Conservation (phyloP, 2,329 filamentous ascomycete species). For the Phyllosticta citribraziliensis region DNA sequence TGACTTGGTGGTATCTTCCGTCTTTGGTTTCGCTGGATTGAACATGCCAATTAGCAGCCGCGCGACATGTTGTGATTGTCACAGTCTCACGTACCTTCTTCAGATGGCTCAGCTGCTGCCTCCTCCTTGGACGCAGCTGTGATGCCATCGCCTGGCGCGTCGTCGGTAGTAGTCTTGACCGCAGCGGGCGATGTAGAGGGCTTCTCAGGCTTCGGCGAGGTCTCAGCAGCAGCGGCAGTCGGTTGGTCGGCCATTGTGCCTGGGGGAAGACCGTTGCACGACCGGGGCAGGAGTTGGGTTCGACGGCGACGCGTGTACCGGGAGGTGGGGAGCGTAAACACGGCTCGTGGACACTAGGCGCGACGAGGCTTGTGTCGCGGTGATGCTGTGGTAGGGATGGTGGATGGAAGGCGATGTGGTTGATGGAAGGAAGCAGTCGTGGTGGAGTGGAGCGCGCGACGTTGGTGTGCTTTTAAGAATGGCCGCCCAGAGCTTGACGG, state of each 20-base stretch:
- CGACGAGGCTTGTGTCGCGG: conserved; percentile 18
- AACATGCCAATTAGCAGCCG: neutral
- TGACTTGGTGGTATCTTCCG: neutral
- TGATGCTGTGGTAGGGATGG: conserved; percentile 21
- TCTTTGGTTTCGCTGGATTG: neutral
- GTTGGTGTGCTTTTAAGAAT: conserved; percentile 10
- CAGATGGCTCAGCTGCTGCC: conserved; percentile 18
- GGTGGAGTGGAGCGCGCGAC: conserved; percentile 7
- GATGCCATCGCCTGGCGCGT: conserved; percentile 21
- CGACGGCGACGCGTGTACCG: conserved; percentile 24
- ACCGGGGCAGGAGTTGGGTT: conserved; percentile 12
- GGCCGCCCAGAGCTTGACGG: conserved; percentile 10
- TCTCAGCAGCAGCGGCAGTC: conserved; percentile 19
- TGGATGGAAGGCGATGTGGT: conserved; percentile 28
- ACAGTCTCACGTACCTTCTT: conserved; percentile 20
- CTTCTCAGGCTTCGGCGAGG: conserved; percentile 21
- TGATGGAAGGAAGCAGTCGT: conserved; percentile 16
- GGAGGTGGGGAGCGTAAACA: conserved; percentile 22
- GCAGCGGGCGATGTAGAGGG: conserved; percentile 23
- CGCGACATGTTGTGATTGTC: neutral
- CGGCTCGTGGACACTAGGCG: conserved; percentile 17
- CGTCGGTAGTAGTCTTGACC: conserved; percentile 14
- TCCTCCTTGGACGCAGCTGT: conserved; percentile 21
- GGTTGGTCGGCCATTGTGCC: conserved; percentile 28
- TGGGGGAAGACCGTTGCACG: conserved; percentile 23